These are phyloP conservation scores for Dalbergia cochinchinensis DNA, from an alignment of 306 rosid species.

Conservation along the genomic window DNA sequence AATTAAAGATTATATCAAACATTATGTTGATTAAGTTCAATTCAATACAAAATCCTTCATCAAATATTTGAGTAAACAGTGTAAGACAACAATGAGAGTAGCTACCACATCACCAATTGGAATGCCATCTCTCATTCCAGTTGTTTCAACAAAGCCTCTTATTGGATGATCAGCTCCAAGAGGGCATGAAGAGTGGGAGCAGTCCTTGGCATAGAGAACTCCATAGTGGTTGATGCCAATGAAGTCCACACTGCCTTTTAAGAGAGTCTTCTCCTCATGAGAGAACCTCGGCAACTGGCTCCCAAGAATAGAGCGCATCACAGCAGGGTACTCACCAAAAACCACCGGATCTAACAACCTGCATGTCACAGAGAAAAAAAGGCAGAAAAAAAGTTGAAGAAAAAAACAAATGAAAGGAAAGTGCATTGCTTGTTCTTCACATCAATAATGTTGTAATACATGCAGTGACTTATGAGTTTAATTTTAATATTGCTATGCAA, in stretches of 20 bases:
- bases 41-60: background rate
- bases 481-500: too few species aligned
- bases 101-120: constrained; percentile 70
- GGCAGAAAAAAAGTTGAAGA: background rate
- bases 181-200: constrained; percentile 55
- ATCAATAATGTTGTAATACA: background rate
- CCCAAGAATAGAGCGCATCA: constrained; percentile 64
- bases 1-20: background rate
- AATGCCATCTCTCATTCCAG: constrained; percentile 54
- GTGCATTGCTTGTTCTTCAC: background rate
- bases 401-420: background rate
- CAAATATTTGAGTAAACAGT: background rate
- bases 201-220: constrained; percentile 64
- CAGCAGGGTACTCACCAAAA: constrained; percentile 69
- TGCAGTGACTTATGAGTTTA: background rate
- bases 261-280: constrained; percentile 48
- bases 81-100: background rate
- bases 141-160: constrained; percentile 54
- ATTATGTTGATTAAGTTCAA: background rate
- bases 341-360: constrained; percentile 66
- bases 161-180: constrained; percentile 52
- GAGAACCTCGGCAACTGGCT: constrained; percentile 60
- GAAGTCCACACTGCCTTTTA: constrained; percentile 66
- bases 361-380: constrained; percentile 16
- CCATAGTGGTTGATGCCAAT: constrained; percentile 71